Evolutionary conservation across 371 early-diverging fungal species (phyloP), one percentile per base, ranked within the genome.

Genomic region (Blakeslea trispora): DNA sequence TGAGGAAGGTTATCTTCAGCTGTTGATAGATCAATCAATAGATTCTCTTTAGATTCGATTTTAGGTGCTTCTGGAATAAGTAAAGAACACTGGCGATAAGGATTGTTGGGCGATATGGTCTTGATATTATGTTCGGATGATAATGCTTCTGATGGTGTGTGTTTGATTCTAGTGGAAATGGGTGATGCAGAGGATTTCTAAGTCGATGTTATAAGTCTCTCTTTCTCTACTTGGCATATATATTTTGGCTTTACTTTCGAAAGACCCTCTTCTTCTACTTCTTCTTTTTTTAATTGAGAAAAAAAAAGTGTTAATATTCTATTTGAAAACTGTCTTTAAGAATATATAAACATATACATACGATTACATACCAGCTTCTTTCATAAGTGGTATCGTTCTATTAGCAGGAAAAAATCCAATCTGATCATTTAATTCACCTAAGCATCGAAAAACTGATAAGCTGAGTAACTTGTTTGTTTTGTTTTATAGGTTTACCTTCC

Each of bases 341-440:
- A n/a, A n/a, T n/a, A n/a, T n/a, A n/a, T n/a, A n/a, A n/a, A 37
- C 14, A 2, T 13, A 37, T 37, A 46, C n/a, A 31, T 24, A n/a
- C 15, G 21, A 39, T 22, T 5, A 21, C 32, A 17, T 39, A 19
- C 35, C 35, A 35, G 13, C 31, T 37, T 44, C 37, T 45, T 49
- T 48, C 19, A 21, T 32, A 40, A 34, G 14, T 9, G 34, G 17
- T 14, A 19, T 69, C 28, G 65, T 72, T 66, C 79, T 61, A 55
- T 79, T 79, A 39, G 74, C 79, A 65, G 79, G 79, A 61, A 79
- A 79, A 48, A 79, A 75, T 0, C 79, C 79, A 61, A 79, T 79
- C 35, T 69, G 66, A 24, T 74, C 72, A 42, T 75, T 66, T 3
- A 79, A 50, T 53, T 75, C 75, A 15, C 79, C 79, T 79, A 49